Conservation (phyloP, 148 eudicot genomes). For the Cornus kousa region DNA sequence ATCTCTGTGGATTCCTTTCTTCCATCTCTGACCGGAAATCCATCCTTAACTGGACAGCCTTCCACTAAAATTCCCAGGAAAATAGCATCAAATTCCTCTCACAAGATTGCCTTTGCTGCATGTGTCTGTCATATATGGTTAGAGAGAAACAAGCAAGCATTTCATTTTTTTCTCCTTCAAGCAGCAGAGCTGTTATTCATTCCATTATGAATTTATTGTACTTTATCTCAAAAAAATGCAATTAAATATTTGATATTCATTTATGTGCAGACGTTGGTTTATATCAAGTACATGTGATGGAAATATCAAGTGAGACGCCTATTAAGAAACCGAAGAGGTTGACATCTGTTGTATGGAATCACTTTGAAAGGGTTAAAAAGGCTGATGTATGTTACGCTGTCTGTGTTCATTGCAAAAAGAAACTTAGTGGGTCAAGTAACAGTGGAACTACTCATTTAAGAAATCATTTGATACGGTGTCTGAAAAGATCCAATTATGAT, state of each 20-base stretch:
- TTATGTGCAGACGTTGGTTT: constrained; percentile 31
- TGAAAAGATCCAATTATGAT: constrained; percentile 85
- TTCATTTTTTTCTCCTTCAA: too few species aligned
- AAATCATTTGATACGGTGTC: constrained; percentile 91
- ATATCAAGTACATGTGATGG: constrained; percentile 57
- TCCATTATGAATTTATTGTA: not conserved
- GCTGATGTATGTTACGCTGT: constrained; percentile 88
- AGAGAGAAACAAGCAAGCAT: too few species aligned
- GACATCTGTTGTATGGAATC: constrained; percentile 95
- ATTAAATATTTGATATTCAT: not conserved
- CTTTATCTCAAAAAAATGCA: not conserved
- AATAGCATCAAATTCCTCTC: too few species aligned
- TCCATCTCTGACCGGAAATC: too few species aligned
- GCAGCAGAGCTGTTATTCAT: too few species aligned
- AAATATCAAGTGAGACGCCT: constrained; percentile 58
- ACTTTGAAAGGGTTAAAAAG: constrained; percentile 90
- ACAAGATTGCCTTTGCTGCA: too few species aligned
- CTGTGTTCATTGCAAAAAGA: constrained; percentile 89
- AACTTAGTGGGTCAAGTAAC: constrained; percentile 93
- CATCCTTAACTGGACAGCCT: too few species aligned
- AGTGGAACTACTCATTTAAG: constrained; percentile 98
- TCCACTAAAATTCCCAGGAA: too few species aligned
- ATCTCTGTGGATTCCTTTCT: too few species aligned
- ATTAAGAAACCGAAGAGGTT: constrained; percentile 91
- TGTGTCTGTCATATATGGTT: too few species aligned